These are phyloP conservation scores for Lignosus rhinocerotis DNA, from an alignment of 1,284 basidiomycete genomes.

Conservation along the genomic window DNA sequence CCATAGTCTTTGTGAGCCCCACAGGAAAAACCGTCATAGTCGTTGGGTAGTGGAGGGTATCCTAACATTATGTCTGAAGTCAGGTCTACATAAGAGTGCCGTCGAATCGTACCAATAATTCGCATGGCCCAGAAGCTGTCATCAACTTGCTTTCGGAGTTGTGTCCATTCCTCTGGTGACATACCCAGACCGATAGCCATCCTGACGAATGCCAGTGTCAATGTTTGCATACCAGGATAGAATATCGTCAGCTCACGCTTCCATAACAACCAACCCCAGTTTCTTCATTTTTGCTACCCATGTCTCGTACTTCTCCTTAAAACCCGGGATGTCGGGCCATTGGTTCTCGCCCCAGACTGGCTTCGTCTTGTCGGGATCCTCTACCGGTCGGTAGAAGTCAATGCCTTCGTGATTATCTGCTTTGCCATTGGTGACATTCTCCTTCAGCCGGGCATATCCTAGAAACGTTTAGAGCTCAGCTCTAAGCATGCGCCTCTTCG, in stretches of 20 bases:
- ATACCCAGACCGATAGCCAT: slow-evolving; percentile 81
- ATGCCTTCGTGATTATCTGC: slow-evolving; percentile 85
- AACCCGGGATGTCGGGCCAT: slow-evolving; percentile 66
- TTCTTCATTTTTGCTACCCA: slow-evolving; percentile 85
- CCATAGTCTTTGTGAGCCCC: slow-evolving; percentile 89
- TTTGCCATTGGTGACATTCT: slow-evolving; percentile 85
- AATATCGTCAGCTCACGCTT: slow-evolving; percentile 56
- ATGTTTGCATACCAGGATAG: not conserved
- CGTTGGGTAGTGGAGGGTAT: slow-evolving; percentile 80
- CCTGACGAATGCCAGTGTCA: slow-evolving; percentile 38
- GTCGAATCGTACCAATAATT: slow-evolving; percentile 56
- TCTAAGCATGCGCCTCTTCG: too few relatives aligned
- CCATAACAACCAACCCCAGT: slow-evolving; percentile 76
- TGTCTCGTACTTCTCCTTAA: slow-evolving; percentile 60
- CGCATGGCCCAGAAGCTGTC: slow-evolving; percentile 89
- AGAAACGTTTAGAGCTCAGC: not conserved
- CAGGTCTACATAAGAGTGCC: not conserved
- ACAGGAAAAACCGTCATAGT: slow-evolving; percentile 79
- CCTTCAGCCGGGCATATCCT: slow-evolving; percentile 73
- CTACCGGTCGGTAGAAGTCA: slow-evolving; percentile 78
- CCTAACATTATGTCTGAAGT: slow-evolving; percentile 41
- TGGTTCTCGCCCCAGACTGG: slow-evolving; percentile 82
- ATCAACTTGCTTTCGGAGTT: slow-evolving; percentile 65
- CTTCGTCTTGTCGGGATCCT: slow-evolving; percentile 65
- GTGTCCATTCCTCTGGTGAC: slow-evolving; percentile 67